Base-by-base conservation (phyloP, 2,329 filamentous ascomycete genomes). In the Fusarium camptoceras region DNA sequence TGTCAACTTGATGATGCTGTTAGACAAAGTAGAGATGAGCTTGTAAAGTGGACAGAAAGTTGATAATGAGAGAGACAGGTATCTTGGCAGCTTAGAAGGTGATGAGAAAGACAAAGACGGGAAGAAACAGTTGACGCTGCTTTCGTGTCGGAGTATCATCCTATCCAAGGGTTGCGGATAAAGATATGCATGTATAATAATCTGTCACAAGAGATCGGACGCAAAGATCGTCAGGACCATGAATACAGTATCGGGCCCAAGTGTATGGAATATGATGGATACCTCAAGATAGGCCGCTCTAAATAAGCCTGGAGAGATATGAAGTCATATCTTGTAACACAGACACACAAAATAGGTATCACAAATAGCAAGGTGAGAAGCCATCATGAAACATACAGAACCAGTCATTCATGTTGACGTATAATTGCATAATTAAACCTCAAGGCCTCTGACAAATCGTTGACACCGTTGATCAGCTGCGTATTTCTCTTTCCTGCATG, bases 41-140 rank as follows among this genome's bases (percentile, higher is more conserved):
- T 66, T 66, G 61, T 49, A 55, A 61, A 66, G 61, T 61, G 47
- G 61, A 55, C 61, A 66, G 31, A 24, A 25, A 60, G 30, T n/a
- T 60, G 37, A 22, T 20, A 28, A 46, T n/a, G 31, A 16, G 27
- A 20, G 16, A 42, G 15, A 16, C 37, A 6, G 12, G 16, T 25
- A 16, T 49, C 15, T 44, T 30, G 44, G 20, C 20, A 24, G 41
- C 41, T 43, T 51, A 24, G 14, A n/a, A 51, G 6, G 39, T 22
- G 49, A 53, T 53, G 15, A 8, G 10, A 53, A 53, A 42, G 20
- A n/a, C 31, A 12, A 37, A 51, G 15, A 15, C 12, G 16, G 18
- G 25, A 41, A 18, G 31, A 6, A 18, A 22, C 49, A 15, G 16
- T 22, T 34, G 30, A 16, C 25, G 7, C 6, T 20, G 25, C 5